Evolutionary conservation across 768 basidiomycete species (phyloP).

Genomic region (Rhodotorula sphaerocarpa): DNA sequence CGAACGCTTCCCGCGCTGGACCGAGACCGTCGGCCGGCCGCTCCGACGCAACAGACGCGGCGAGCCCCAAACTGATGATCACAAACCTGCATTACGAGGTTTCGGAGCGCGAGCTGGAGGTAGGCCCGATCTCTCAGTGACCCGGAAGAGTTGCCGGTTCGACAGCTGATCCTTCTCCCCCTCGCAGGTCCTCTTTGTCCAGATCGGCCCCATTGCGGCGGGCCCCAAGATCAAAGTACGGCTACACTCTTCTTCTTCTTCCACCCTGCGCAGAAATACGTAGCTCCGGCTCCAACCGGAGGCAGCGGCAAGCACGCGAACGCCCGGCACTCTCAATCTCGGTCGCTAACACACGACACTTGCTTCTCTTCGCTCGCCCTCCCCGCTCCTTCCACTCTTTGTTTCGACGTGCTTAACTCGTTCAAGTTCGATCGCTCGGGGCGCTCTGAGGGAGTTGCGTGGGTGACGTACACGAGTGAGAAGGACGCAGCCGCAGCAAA

Average conservation of each 20-base stretch:
- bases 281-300: neutral
- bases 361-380: constrained; percentile 4
- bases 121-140: constrained; percentile 1
- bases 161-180: no score
- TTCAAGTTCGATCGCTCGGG: constrained; percentile 38
- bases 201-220: constrained; percentile 35
- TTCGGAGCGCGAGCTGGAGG: constrained; percentile 39
- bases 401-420: neutral
- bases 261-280: neutral
- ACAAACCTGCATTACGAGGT: constrained; percentile 40
- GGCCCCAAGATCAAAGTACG: constrained; percentile 40
- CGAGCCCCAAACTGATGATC: constrained; percentile 29
- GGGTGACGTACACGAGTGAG: constrained; percentile 26
- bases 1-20: neutral
- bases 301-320: no score
- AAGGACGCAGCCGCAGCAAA: constrained; percentile 35
- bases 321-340: no score
- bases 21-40: neutral
- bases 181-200: constrained; percentile 34
- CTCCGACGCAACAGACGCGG: neutral
- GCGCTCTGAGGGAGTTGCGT: constrained; percentile 36
- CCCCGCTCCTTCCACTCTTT: neutral
- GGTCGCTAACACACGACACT: constrained; percentile 17
- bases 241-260: neutral
- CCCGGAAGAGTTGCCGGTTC: no score